Evolutionary conservation across 2,329 filamentous ascomycete genomes (phyloP), one percentile per base, ranked within the genome.

Genomic region (Gnomoniopsis sp.): DNA sequence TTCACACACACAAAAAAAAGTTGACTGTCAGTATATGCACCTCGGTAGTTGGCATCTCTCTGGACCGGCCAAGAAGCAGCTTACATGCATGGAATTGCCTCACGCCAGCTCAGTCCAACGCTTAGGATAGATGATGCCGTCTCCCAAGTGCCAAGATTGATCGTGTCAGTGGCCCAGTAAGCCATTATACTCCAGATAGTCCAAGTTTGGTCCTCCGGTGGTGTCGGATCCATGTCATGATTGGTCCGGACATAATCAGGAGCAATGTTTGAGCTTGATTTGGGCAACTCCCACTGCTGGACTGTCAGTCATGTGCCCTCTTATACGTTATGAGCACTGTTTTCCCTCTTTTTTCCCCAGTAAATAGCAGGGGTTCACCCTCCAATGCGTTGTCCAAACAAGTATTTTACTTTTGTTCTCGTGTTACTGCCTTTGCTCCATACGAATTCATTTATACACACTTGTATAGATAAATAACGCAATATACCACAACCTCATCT

Each of bases 61-160:
- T 1, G 1, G 15, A 78, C 75, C 47, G 85, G 84, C 7, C 84
- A 80, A 49, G 84, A n/a, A 7, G 30, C 49, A 22, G 58, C 58
- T 10, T 21, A 53, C 51, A 53, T 53, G 53, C 53, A 55, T 2
- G 64, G 41, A 19, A 61, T 58, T 8, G 51, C 53, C 58, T 62
- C 58, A 41, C 70, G 63, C 72, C 72, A 74, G 17, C 68, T 70
- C 4, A 74, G 51, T 6, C 72, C 72, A 19, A 73, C 71, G 3
- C 68, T 66, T 4, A 74, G 66, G 6, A 74, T 70, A 1, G 68
- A 68, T 4, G 70, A 71, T 6, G 68, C 71, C 2, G 71, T 72
- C 59, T 73, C 67, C 67, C 71, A 71, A 2, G 70, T 73, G 3
- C 68, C 62, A 2, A 74, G 60, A 54, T 71, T 72, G 62, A 74